Percentiles rank a stretch among this genome's conserved stretches.
These are phyloP conservation scores for Ophiostoma piceae DNA, from an alignment of 2,329 filamentous ascomycete species.

Conservation along the genomic window DNA sequence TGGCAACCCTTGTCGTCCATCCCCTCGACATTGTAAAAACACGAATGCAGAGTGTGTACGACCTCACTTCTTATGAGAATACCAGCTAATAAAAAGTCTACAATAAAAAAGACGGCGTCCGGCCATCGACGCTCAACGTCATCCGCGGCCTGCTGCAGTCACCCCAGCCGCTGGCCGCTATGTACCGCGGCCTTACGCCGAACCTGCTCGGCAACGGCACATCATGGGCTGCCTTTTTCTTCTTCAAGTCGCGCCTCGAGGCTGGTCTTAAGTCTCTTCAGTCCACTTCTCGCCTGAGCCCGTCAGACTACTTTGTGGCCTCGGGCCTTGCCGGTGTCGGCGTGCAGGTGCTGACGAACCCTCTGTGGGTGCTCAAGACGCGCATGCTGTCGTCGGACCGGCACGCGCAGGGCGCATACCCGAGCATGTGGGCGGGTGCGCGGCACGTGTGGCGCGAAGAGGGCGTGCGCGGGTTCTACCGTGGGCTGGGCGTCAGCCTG, in stretches of 20 bases:
- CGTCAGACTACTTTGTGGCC: slow-evolving; percentile 73
- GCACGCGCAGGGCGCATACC: slow-evolving; percentile 70
- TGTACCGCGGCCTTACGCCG: slow-evolving; percentile 85
- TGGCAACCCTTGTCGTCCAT: slow-evolving; percentile 81
- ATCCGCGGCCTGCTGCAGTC: slow-evolving; percentile 44
- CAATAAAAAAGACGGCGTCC: slow-evolving; percentile 36
- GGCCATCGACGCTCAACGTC: slow-evolving; percentile 48
- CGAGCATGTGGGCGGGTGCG: slow-evolving; percentile 67
- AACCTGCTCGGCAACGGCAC: slow-evolving; percentile 88
- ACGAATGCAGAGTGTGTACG: slow-evolving; percentile 70
- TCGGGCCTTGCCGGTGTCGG: slow-evolving; percentile 65
- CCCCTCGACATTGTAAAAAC: slow-evolving; percentile 96
- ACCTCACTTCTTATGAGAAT: neutral
- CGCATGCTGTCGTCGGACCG: slow-evolving; percentile 87
- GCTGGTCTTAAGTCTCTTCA: slow-evolving; percentile 32
- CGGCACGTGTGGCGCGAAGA: slow-evolving; percentile 62
- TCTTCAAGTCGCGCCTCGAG: slow-evolving; percentile 60
- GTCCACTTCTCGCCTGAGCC: slow-evolving; percentile 40
- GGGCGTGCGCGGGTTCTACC: slow-evolving; percentile 76
- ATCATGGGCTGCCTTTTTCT: slow-evolving; percentile 90
- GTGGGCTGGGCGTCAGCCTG: slow-evolving; percentile 74
- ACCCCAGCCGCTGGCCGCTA: slow-evolving; percentile 57
- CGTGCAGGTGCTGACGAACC: slow-evolving; percentile 82
- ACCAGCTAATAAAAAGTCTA: slow-evolving; percentile 40
- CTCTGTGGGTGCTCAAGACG: slow-evolving; percentile 97